These are phyloP conservation scores for Zygosaccharomyces lentus DNA, from an alignment of 805 yeast species.

Conservation along the genomic window DNA sequence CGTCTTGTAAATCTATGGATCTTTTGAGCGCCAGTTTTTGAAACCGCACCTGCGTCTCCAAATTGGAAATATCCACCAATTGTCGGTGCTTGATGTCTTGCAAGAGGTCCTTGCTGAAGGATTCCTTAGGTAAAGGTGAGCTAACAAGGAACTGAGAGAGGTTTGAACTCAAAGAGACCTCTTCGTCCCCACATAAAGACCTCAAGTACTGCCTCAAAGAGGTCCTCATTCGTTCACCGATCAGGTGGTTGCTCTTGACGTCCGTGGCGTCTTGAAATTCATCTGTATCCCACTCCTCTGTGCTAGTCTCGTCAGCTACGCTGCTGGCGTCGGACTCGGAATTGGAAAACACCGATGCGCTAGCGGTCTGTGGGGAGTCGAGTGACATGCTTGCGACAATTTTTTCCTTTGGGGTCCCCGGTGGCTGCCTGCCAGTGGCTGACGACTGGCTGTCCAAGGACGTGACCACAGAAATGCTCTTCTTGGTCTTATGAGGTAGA, in stretches of 20 bases:
- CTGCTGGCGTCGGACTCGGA: conserved; percentile 4
- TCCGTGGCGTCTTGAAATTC: conserved; percentile 28
- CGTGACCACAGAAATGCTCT: conserved; percentile 30
- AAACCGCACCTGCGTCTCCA: conserved; percentile 64
- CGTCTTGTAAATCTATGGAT: conserved; percentile 49
- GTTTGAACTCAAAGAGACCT: conserved; percentile 48
- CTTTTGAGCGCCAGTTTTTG: conserved; percentile 62
- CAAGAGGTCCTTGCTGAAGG: conserved; percentile 41
- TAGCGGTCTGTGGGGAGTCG: conserved; percentile 11
- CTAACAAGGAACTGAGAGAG: conserved; percentile 49
- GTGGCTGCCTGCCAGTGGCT: background rate
- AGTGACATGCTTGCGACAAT: conserved; percentile 15
- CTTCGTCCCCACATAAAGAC: conserved; percentile 48
- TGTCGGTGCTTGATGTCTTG: conserved; percentile 56
- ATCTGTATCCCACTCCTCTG: conserved; percentile 14
- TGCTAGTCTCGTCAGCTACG: conserved; percentile 8
- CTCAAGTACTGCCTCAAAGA: conserved; percentile 71
- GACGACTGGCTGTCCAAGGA: conserved; percentile 3
- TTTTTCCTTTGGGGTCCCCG: conserved; percentile 18
- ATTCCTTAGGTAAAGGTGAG: conserved; percentile 35
- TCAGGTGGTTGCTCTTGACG: conserved; percentile 35
- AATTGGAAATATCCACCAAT: conserved; percentile 55
- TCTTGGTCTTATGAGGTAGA: conserved; percentile 53
- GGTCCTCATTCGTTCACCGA: conserved; percentile 73
- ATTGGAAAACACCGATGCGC: background rate